A percentile compares a stretch with the other conserved stretches of the same genome.
Evolutionary conservation across 352 stramenopile genomes (phyloP).

Genomic region (Phytopythium litorale): DNA sequence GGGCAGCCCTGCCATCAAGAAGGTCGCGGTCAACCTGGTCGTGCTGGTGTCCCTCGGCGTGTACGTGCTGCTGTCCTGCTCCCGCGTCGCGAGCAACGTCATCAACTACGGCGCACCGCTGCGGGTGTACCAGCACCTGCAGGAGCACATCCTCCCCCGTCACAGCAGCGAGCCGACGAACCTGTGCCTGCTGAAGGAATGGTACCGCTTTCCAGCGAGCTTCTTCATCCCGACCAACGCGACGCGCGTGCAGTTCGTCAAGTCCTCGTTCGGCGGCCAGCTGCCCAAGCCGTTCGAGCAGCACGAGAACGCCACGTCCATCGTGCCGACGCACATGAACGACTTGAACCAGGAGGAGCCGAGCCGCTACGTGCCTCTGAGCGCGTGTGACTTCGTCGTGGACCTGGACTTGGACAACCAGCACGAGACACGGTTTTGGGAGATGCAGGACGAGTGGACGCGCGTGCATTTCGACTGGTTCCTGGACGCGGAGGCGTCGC

Average conservation of each 20-base stretch:
- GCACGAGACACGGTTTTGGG: constrained; percentile 65
- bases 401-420: constrained; percentile 73
- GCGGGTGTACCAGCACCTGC: constrained; percentile 65
- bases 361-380: constrained; percentile 78
- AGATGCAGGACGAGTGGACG: constrained; percentile 45
- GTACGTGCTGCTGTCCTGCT: constrained; percentile 52
- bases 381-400: constrained; percentile 88
- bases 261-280: constrained; percentile 91
- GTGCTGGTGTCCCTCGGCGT: constrained; percentile 38
- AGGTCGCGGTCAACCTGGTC: constrained; percentile 23
- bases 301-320: constrained; percentile 52
- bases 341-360: constrained; percentile 91
- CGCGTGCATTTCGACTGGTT: constrained; percentile 51
- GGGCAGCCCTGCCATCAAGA: not conserved
- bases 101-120: constrained; percentile 72
- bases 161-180: constrained; percentile 20
- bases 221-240: constrained; percentile 93
- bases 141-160: constrained; percentile 54
- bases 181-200: constrained; percentile 97
- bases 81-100: constrained; percentile 58
- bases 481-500: constrained; percentile 55
- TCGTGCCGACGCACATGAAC: constrained; percentile 89
- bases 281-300: constrained; percentile 92
- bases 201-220: constrained; percentile 95
- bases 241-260: constrained; percentile 87